Conservation (phyloP, 441 rosid genomes). For the Codiaeum variegatum region DNA sequence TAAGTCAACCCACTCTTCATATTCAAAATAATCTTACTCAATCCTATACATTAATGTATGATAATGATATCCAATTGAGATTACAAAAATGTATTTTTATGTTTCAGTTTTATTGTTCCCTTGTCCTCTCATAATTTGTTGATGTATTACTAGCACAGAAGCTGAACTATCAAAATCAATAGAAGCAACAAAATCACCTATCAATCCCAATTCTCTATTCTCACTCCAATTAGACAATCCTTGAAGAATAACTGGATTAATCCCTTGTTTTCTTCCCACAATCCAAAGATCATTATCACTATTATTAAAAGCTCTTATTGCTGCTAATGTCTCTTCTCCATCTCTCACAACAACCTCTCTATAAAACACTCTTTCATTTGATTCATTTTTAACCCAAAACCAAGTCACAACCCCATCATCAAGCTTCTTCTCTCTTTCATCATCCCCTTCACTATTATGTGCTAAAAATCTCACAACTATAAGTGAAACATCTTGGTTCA, state of each 20-base stretch:
- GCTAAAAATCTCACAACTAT: slow-evolving; percentile 54
- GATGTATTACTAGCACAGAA: slow-evolving; percentile 68
- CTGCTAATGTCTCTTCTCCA: slow-evolving; percentile 61
- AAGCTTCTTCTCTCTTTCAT: slow-evolving; percentile 64
- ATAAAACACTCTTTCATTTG: slow-evolving; percentile 47
- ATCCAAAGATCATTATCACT: slow-evolving; percentile 60
- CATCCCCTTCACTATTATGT: slow-evolving; percentile 45
- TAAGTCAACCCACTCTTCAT: too few species aligned
- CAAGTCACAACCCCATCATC: slow-evolving; percentile 73
- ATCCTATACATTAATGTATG: too few species aligned
- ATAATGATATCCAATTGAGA: too few species aligned
- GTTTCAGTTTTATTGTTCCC: not conserved
- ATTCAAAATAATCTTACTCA: too few species aligned
- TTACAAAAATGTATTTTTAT: not conserved
- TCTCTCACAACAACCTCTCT: slow-evolving; percentile 58
- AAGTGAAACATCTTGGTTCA: slow-evolving; percentile 37
- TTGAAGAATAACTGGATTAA: slow-evolving; percentile 51
- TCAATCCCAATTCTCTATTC: slow-evolving; percentile 49
- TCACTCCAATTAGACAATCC: slow-evolving; percentile 64
- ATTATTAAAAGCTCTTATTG: slow-evolving; percentile 49
- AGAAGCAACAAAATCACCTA: slow-evolving; percentile 61
- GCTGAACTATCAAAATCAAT: slow-evolving; percentile 42
- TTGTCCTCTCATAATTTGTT: slow-evolving; percentile 52
- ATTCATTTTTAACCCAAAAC: slow-evolving; percentile 73
- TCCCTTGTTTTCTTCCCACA: slow-evolving; percentile 64